phyloP scores from a whole-genome alignment of 1,284 basidiomycete species.

The Hypsizygus ulmarius region DNA sequence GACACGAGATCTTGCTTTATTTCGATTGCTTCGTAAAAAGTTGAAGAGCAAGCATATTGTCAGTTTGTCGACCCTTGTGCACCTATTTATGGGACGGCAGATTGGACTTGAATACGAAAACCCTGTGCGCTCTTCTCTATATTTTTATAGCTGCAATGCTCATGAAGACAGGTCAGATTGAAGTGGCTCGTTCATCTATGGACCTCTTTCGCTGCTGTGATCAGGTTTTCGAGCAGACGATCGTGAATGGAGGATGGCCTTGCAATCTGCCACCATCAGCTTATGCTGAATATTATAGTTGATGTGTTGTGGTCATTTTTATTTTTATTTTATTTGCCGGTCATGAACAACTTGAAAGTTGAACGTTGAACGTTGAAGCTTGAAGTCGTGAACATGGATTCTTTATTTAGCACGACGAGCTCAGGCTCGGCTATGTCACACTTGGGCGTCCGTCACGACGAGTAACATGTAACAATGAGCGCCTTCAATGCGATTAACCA shows the following conservation, averaged over 20 bases:
- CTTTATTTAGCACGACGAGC: no score
- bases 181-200: conserved; percentile 49
- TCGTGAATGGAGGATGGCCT: conserved; percentile 52
- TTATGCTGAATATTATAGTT: conserved; percentile 36
- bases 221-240: conserved; percentile 46
- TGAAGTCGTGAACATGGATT: conserved; percentile 24
- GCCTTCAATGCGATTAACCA: no score
- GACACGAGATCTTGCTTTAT: conserved; percentile 57
- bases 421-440: no score
- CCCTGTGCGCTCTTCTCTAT: conserved; percentile 38
- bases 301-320: conserved; percentile 5
- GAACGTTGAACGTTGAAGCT: conserved; percentile 17
- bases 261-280: conserved; percentile 45
- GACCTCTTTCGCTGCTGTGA: conserved; percentile 58
- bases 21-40: conserved; percentile 49
- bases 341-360: neutral
- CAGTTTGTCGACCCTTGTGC: conserved; percentile 45
- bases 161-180: conserved; percentile 37
- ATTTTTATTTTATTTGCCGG: conserved; percentile 4
- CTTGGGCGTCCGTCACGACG: neutral
- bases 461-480: neutral
- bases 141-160: neutral
- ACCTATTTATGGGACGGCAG: conserved; percentile 49
- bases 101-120: conserved; percentile 48
- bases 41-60: conserved; percentile 40